Evolutionary conservation across 2,329 filamentous ascomycete species (phyloP).

Genomic region (Chaetomium olivaceum): DNA sequence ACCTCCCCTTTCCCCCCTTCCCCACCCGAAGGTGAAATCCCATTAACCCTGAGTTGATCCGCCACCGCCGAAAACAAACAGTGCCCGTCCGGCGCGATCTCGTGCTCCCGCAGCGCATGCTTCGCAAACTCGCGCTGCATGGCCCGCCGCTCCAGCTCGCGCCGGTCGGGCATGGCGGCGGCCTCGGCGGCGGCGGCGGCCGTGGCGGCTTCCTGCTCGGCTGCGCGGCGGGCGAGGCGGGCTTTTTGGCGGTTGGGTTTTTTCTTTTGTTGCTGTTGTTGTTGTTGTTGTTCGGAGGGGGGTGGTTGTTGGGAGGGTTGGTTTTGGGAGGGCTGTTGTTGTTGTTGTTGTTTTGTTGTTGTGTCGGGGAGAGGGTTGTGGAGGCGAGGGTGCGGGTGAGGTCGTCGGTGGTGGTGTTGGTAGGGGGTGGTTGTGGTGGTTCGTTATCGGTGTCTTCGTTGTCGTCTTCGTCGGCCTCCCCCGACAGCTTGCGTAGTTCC

Average conservation of each 20-base stretch:
- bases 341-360: constrained; percentile 22
- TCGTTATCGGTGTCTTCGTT: constrained; percentile 17
- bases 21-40: too few relatives aligned
- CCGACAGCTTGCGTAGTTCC: constrained; percentile 53
- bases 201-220: constrained; percentile 73
- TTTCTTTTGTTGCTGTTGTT: constrained; percentile 11
- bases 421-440: background rate
- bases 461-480: constrained; percentile 24
- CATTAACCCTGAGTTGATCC: too few relatives aligned
- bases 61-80: constrained; percentile 92
- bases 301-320: constrained; percentile 8
- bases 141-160: constrained; percentile 65
- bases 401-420: constrained; percentile 2
- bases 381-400: constrained; percentile 20
- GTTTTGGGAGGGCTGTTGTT: background rate
- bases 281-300: constrained; percentile 19
- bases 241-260: constrained; percentile 93
- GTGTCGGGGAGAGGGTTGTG: constrained; percentile 29
- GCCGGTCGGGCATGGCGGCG: constrained; percentile 69
- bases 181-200: constrained; percentile 74
- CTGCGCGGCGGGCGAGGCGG: constrained; percentile 82
- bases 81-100: constrained; percentile 88
- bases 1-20: too few relatives aligned
- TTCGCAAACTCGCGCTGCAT: constrained; percentile 69
- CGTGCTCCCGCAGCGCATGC: constrained; percentile 68